Base-by-base conservation (phyloP, 1,139 yeast genomes). In the Geotrichum aggregatum region DNA sequence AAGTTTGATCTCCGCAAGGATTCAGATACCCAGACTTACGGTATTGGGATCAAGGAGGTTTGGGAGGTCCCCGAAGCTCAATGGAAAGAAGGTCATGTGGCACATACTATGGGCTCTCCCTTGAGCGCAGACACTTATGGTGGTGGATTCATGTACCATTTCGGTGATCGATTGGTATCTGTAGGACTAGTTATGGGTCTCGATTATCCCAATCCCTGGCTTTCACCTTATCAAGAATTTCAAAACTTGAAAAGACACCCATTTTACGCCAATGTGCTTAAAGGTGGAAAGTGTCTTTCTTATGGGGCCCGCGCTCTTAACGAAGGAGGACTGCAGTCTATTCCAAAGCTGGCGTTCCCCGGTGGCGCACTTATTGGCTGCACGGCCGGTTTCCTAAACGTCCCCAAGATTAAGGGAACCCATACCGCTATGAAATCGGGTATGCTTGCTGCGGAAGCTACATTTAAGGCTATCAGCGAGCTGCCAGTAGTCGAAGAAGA, bases 391-490 rank as follows among this genome's bases (percentile, higher is more conserved):
- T 91, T 92, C 68, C 79, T 92, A 77, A 92, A 92, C 67, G 98
- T 92, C 44, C 97, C 98, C 44, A 92, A 92, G 68, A 86, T 92
- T 64, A 92, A 92, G 71, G 98, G 98, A n/a, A 84, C 97, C 0
- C 98, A 92, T 67, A 91, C 97, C 0, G 98, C 98, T 2, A 86
- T 92, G 80, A 92, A 91, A 68, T 78, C 94, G 10, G 98, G 98
- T 35, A 84, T 92, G 76, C 71, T 92, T 30, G 98, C 98, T 1
- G 98, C 98, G 1, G 98, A 92, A 63, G 68, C 79, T 24, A 85
- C 89, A 39, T 88, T 75, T 62, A 77, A 78, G n/a, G 75, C 70
- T 43, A 71, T 88, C 36, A 69, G 77, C 22, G 44, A 47, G 38
- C 72, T 74, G 7, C 56, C 72, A 26, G 70, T 67, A 52, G 71